These are phyloP conservation scores for Pythium insidiosum DNA, from an alignment of 352 stramenopile genomes.

Conservation along the genomic window DNA sequence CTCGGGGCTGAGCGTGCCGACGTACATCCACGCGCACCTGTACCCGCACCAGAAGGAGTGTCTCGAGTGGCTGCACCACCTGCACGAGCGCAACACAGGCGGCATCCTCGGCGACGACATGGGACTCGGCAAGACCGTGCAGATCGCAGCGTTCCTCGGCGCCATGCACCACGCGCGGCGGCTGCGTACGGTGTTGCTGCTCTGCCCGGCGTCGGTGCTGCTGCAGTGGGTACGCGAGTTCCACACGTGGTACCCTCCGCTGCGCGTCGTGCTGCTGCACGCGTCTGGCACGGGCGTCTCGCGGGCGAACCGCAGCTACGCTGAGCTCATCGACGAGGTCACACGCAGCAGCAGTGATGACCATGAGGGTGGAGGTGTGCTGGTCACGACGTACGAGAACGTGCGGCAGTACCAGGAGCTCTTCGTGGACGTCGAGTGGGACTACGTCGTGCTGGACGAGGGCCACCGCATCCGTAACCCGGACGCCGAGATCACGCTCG, in stretches of 20 bases:
- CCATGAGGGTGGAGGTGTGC: conserved; percentile 56
- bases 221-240: conserved; percentile 95
- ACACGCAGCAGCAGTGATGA: conserved; percentile 11
- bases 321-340: conserved; percentile 58
- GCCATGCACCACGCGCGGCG: conserved; percentile 49
- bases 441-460: conserved; percentile 98
- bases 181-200: conserved; percentile 78
- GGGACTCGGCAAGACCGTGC: conserved; percentile 96
- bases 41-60: conserved; percentile 94
- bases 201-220: conserved; percentile 95
- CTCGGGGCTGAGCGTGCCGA: conserved; percentile 59
- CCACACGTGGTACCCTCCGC: conserved; percentile 86
- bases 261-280: conserved; percentile 89
- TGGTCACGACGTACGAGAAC: conserved; percentile 97
- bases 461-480: conserved; percentile 98
- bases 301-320: conserved; percentile 33
- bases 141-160: conserved; percentile 83
- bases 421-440: conserved; percentile 91
- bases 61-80: conserved; percentile 95
- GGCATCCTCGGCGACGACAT: conserved; percentile 96
- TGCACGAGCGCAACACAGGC: conserved; percentile 94
- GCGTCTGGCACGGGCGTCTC: conserved; percentile 58
- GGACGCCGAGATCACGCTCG: conserved; percentile 93
- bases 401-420: conserved; percentile 87
- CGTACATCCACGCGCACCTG: conserved; percentile 71